A percentile compares a stretch with the other conserved stretches of the same genome.
Evolutionary conservation across 2,329 filamentous ascomycete genomes (phyloP).

Genomic region (Colletotrichum echinochloae): DNA sequence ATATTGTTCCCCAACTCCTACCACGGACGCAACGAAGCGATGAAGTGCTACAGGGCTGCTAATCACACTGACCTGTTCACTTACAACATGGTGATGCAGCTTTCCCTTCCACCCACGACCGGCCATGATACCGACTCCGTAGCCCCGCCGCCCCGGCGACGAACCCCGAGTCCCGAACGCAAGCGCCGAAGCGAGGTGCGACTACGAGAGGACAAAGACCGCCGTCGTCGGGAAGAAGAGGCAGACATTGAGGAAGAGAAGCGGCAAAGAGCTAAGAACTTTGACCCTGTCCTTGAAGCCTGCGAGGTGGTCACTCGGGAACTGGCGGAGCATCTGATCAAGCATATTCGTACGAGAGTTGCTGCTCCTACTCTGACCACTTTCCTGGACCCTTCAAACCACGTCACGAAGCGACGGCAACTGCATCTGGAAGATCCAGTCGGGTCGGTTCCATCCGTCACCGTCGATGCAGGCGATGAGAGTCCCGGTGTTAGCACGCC

Average conservation of each 20-base stretch:
- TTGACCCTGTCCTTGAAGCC: constrained; percentile 91
- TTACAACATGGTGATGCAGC: constrained; percentile 91
- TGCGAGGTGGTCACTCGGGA: constrained; percentile 83
- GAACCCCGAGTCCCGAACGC: constrained; percentile 53
- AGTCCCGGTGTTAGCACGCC: constrained; percentile 74
- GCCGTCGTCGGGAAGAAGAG: constrained; percentile 77
- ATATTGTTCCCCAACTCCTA: constrained; percentile 87
- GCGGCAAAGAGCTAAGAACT: constrained; percentile 83
- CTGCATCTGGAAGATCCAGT: constrained; percentile 65
- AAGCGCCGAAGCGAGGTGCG: constrained; percentile 57
- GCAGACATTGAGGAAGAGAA: constrained; percentile 92
- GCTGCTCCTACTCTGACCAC: constrained; percentile 84
- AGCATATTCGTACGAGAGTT: constrained; percentile 89
- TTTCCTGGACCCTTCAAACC: constrained; percentile 84
- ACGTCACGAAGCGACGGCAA: constrained; percentile 81
- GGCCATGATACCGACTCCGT: constrained; percentile 28
- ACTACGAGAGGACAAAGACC: constrained; percentile 74
- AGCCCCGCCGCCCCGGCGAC: constrained; percentile 46
- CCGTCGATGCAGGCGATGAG: constrained; percentile 71
- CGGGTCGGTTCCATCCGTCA: constrained; percentile 55
- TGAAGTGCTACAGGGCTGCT: constrained; percentile 81
- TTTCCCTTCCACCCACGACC: constrained; percentile 57
- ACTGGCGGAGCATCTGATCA: constrained; percentile 86
- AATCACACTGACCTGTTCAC: constrained; percentile 90
- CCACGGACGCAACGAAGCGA: constrained; percentile 82